Evolutionary conservation across 495 filamentous ascomycete species (phyloP).

Genomic region (Podospora conica): DNA sequence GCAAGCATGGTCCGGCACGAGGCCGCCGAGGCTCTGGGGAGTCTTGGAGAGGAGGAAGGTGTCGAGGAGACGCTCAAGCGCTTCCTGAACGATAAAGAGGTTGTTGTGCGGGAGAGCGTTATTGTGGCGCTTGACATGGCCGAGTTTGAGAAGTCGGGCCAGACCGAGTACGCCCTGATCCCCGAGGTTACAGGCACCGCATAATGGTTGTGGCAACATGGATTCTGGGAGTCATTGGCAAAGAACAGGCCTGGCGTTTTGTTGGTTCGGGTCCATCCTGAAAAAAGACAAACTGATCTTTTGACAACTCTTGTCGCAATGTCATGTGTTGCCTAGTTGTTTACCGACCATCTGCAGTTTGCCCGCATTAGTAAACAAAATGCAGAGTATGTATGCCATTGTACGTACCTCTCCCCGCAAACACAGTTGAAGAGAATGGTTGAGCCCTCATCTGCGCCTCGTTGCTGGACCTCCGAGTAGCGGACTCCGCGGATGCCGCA

Average conservation of each 20-base stretch:
- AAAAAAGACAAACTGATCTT: slow-evolving; percentile 9
- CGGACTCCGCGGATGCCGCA: slow-evolving; percentile 80
- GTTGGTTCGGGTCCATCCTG: background rate
- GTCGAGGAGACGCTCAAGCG: slow-evolving; percentile 78
- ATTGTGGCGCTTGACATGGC: slow-evolving; percentile 97
- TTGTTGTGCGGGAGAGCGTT: slow-evolving; percentile 90
- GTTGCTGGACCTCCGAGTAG: slow-evolving; percentile 77
- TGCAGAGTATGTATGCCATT: background rate
- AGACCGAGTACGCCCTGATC: slow-evolving; percentile 85
- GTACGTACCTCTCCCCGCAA: slow-evolving; percentile 77
- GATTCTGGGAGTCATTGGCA: background rate
- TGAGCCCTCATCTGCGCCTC: slow-evolving; percentile 90
- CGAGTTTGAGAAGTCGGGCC: slow-evolving; percentile 84
- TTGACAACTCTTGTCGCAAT: background rate
- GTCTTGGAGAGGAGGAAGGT: slow-evolving; percentile 86
- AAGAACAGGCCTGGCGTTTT: background rate
- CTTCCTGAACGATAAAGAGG: slow-evolving; percentile 84
- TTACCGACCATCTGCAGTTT: slow-evolving; percentile 44
- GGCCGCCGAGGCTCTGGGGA: slow-evolving; percentile 95
- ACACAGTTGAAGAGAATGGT: slow-evolving; percentile 85
- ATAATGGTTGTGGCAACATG: slow-evolving; percentile 4
- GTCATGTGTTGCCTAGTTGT: slow-evolving; percentile 21
- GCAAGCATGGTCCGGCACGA: slow-evolving; percentile 96
- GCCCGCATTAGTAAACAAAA: background rate
- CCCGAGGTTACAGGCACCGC: slow-evolving; percentile 48